These are phyloP conservation scores for Emericellopsis cladophorae DNA, from an alignment of 2,329 filamentous ascomycete genomes.

Conservation along the genomic window DNA sequence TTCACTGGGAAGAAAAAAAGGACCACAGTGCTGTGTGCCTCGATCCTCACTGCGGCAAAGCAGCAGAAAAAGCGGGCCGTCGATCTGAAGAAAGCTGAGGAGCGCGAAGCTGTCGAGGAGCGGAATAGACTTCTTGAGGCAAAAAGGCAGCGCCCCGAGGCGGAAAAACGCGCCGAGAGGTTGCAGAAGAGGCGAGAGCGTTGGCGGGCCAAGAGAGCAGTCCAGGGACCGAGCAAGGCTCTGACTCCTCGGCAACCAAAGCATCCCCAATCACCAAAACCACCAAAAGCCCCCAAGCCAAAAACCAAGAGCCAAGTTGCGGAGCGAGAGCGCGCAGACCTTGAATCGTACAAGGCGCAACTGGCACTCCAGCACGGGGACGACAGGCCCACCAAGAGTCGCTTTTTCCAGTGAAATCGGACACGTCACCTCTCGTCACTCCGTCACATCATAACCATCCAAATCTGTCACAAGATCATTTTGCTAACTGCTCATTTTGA, in stretches of 20 bases:
- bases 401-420: too few relatives aligned
- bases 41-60: neutral
- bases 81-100: slow-evolving; percentile 1
- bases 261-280: neutral
- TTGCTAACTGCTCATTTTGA: slow-evolving; percentile 9
- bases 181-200: neutral
- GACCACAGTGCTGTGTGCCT: neutral
- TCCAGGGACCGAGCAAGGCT: neutral
- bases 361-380: too few relatives aligned
- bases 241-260: too few relatives aligned
- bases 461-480: neutral
- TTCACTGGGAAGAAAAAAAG: slow-evolving; percentile 1
- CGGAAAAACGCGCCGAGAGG: slow-evolving; percentile 1
- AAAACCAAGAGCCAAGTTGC: too few relatives aligned
- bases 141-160: slow-evolving; percentile 4
- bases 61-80: slow-evolving; percentile 7
- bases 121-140: neutral
- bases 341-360: too few relatives aligned
- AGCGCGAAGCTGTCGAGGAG: neutral
- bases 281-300: too few relatives aligned
- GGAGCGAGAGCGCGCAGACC: too few relatives aligned
- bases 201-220: neutral
- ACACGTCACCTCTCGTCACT: neutral
- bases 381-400: too few relatives aligned
- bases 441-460: neutral